Base-by-base conservation (phyloP, 1,284 basidiomycete genomes). In the Papiliotrema terrestris region DNA sequence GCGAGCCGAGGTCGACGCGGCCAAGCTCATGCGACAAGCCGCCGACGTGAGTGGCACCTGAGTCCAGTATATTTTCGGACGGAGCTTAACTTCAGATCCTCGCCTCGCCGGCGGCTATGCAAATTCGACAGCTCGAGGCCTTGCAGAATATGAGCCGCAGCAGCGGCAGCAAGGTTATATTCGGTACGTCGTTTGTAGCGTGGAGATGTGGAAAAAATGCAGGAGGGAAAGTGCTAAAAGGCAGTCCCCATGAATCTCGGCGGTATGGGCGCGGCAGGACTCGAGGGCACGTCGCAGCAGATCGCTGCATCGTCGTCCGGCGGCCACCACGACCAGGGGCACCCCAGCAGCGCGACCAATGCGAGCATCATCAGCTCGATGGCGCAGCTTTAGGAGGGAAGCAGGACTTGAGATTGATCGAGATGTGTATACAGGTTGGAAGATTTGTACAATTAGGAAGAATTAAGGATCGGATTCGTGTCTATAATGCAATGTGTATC, bases 71-170 rank as follows among this genome's bases (percentile, higher is more conserved):
- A 11, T 5, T 32, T 32, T 32, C 29, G 6, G 11, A 32, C 29
- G 29, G 11, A 6, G 37, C 48, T n/a, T 20, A 32, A n/a, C 19
- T 38, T 17, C 87, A 95, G 77, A 94, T 95, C 67, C 82, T 95
- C 66, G 89, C 91, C 14, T 88, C 86, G 8, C 92, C 91, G 19
- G 91, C 93, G 23, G 94, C 93, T 56, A 96, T 98, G 91, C 92
- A 96, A 78, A 97, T 97, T 73, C 83, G 94, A 60, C 91, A 95
- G 73, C 83, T 97, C 62, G 93, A 96, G 78, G 91, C 92, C 39
- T 78, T 91, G 67, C 82, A 85, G 82, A 81, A 75, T 42, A 83
- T 83, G 82, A 83, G 84, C 38, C 47, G 58, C 42, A 42, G 29
- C 88, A 89, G 76, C 11, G 82, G 82, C 64, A 85, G 83, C 80